Conservation (phyloP, 371 early-diverging fungal genomes). For the Mortierella sp. region DNA sequence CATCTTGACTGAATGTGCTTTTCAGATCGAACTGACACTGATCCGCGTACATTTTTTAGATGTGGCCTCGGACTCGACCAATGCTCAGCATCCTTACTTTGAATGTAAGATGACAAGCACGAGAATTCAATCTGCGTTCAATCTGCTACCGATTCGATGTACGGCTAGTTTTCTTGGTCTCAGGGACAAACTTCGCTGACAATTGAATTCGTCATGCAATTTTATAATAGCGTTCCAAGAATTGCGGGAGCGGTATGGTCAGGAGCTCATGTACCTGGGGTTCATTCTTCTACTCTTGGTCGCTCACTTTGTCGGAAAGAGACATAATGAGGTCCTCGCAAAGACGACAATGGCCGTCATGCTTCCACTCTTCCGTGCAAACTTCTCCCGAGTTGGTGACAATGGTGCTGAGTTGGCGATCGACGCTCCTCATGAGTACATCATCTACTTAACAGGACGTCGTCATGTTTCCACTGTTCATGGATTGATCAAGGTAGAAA, state of each 20-base stretch:
- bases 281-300: slow-evolving; percentile 34
- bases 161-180: too few species aligned
- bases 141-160: too few species aligned
- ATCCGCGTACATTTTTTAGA: slow-evolving; percentile 10
- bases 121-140: too few species aligned
- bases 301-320: slow-evolving; percentile 40
- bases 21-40: neutral
- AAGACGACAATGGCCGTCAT: slow-evolving; percentile 54
- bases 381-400: slow-evolving; percentile 52
- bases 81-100: slow-evolving; percentile 13
- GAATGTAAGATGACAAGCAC: slow-evolving; percentile 33
- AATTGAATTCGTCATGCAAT: neutral
- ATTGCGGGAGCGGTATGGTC: slow-evolving; percentile 23
- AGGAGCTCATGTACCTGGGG: slow-evolving; percentile 34
- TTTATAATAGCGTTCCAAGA: slow-evolving; percentile 19
- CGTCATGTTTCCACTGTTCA: slow-evolving; percentile 52
- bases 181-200: too few species aligned
- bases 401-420: slow-evolving; percentile 50
- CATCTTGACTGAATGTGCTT: neutral
- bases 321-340: slow-evolving; percentile 44
- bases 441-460: slow-evolving; percentile 53
- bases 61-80: slow-evolving; percentile 5
- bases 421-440: slow-evolving; percentile 50
- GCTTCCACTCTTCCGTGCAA: slow-evolving; percentile 49
- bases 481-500: slow-evolving; percentile 46